phyloP scores from a whole-genome alignment of 2,329 filamentous ascomycete species.

The Pochonia chlamydosporia region DNA sequence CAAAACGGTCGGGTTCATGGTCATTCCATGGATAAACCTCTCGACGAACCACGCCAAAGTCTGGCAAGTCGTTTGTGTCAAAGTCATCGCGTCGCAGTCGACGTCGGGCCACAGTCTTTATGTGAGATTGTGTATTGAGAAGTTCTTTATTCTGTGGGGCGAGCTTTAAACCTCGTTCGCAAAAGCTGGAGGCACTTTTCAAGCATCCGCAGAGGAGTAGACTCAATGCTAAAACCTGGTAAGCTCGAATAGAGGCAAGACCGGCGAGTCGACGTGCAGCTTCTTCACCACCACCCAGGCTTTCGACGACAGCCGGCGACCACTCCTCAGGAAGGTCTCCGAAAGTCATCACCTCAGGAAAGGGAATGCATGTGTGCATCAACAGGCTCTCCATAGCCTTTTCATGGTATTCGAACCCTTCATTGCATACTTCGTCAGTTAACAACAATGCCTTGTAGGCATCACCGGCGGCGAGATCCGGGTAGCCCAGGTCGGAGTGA shows the following conservation, averaged over 20 bases:
- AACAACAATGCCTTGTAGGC: constrained; percentile 87
- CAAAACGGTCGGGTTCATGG: constrained; percentile 64
- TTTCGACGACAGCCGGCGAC: constrained; percentile 24
- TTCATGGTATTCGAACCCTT: constrained; percentile 78
- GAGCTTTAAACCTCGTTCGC: constrained; percentile 51
- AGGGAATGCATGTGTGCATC: constrained; percentile 24
- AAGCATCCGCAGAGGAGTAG: constrained; percentile 62
- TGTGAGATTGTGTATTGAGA: constrained; percentile 44
- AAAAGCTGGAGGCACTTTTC: constrained; percentile 62
- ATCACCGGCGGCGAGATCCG: constrained; percentile 84
- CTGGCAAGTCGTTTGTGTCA: constrained; percentile 54
- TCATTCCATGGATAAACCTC: constrained; percentile 67
- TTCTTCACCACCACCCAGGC: constrained; percentile 26
- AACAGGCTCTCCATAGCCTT: constrained; percentile 49
- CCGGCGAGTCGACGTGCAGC: constrained; percentile 36
- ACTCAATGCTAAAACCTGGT: constrained; percentile 51
- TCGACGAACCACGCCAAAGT: constrained; percentile 62
- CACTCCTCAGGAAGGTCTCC: constrained; percentile 33
- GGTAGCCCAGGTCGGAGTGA: constrained; percentile 73
- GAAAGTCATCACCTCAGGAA: constrained; percentile 41
- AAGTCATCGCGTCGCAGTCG: constrained; percentile 41
- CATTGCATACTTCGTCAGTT: constrained; percentile 72
- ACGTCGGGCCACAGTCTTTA: constrained; percentile 46
- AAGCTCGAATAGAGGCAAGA: constrained; percentile 50
- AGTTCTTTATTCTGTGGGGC: constrained; percentile 53